Evolutionary conservation across 208 protist species (phyloP), one percentile per base, ranked within the genome.

Genomic region (Eutreptiella sp.): DNA sequence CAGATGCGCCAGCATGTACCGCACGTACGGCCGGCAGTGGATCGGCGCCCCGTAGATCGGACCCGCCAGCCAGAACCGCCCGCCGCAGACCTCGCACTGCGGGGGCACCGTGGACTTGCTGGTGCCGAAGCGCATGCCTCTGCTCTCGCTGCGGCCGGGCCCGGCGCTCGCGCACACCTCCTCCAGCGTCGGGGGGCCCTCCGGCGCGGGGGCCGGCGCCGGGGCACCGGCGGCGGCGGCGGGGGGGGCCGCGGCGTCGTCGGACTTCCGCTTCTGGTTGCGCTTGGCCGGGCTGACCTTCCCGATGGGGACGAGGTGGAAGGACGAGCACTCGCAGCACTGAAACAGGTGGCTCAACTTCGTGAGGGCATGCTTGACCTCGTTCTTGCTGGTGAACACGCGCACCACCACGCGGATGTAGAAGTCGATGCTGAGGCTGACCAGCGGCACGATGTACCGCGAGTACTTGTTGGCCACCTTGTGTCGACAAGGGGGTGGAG

Each of bases 391-490:
- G 26, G 79, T 93, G 73, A 92, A 90, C 16, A 98, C 90, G 41
- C 94, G 87, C 23, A 99, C 80, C 81, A 99, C 99, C 42, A 97
- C 88, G 38, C 97, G 88, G 4, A 99, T 83, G 70, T 99, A 99
- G 59, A 99, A 99, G 81, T 99, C 96, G 66, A 99, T 96, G 64
- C 90, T 83, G 0, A 97, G 67, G 4, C 86, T 95, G 9, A 98
- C 42, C 16, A 99, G 59, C 3, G 96, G 96, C 31, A 93, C 89
- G 64, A 98, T 96, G 62, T 94, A 92, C 64, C 93, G 85, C 42
- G 85, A 79, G 46, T 98, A 91, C 42, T 84, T 80, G 43, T 89
- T 93, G 1, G 96, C 94, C 2, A 76, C 79, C n/a, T n/a, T n/a
- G n/a, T n/a, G n/a, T n/a, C n/a, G n/a, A n/a, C n/a, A n/a, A n/a